Percentiles rank a stretch among this genome's conserved stretches.
phyloP scores from a whole-genome alignment of 2,329 filamentous ascomycete genomes.

The Penicillium janthinellum region DNA sequence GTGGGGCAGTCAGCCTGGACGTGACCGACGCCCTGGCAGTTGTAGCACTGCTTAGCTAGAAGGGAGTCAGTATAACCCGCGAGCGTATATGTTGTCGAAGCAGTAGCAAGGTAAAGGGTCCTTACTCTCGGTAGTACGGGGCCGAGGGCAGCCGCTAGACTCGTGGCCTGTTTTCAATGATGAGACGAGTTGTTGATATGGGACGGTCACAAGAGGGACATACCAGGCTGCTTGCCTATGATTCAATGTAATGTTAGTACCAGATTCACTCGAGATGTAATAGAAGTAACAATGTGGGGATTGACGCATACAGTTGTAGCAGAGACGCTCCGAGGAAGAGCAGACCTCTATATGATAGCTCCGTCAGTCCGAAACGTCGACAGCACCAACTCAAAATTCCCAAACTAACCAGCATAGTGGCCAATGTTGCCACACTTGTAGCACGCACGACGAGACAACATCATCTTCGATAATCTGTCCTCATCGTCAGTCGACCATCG shows the following conservation, averaged over 20 bases:
- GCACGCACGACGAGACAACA: constrained; percentile 81
- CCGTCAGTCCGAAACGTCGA: constrained; percentile 10
- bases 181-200: constrained; percentile 15
- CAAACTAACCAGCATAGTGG: constrained; percentile 58
- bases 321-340: constrained; percentile 95
- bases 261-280: not conserved
- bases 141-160: constrained; percentile 95
- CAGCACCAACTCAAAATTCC: not conserved
- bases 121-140: constrained; percentile 88
- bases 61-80: constrained; percentile 19
- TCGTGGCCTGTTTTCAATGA: constrained; percentile 69
- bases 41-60: constrained; percentile 96
- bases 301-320: constrained; percentile 87
- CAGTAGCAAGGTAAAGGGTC: constrained; percentile 5
- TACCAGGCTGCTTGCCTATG: constrained; percentile 52
- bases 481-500: constrained; percentile 19
- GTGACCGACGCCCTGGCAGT: constrained; percentile 97
- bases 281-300: not conserved
- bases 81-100: not conserved
- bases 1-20: constrained; percentile 99
- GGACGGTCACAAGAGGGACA: constrained; percentile 22
- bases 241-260: not conserved
- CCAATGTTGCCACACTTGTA: constrained; percentile 79
- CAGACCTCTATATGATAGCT: constrained; percentile 75
- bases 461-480: constrained; percentile 57